Evolutionary conservation across 2,329 filamentous ascomycete species (phyloP).

Genomic region (Aspergillus sp.): DNA sequence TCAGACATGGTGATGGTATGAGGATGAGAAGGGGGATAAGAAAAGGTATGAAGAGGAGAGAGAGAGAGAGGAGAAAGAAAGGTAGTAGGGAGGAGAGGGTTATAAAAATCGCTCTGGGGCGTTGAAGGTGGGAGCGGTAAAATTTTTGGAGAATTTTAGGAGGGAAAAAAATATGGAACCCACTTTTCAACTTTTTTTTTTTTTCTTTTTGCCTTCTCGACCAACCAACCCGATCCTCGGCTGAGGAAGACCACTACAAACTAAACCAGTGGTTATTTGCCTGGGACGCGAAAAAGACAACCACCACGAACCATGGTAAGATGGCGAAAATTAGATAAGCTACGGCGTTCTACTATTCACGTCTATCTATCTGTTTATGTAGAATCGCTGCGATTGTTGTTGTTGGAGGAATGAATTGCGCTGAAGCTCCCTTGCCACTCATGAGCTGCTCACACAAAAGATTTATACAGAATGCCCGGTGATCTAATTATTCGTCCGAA

Average conservation of each 20-base stretch:
- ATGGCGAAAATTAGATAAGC: conserved; percentile 15
- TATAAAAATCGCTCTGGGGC: conserved; percentile 19
- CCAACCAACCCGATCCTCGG: conserved; percentile 10
- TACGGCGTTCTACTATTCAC: background rate
- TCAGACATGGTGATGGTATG: conserved; percentile 68
- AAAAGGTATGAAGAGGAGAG: conserved; percentile 19
- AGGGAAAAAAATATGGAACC: conserved; percentile 19
- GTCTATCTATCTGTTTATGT: background rate
- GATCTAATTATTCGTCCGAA: no score
- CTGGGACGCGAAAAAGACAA: background rate
- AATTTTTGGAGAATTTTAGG: conserved; percentile 16
- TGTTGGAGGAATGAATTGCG: no score
- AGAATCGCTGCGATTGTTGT: no score
- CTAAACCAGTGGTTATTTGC: background rate
- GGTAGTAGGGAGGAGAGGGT: conserved; percentile 12
- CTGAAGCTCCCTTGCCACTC: background rate
- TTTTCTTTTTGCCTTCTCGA: conserved; percentile 9
- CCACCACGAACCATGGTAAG: conserved; percentile 8
- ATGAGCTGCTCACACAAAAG: background rate
- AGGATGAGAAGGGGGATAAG: conserved; percentile 40
- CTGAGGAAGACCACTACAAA: conserved; percentile 5
- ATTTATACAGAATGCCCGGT: no score
- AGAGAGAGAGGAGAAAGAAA: conserved; percentile 10
- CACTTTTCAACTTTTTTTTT: conserved; percentile 17
- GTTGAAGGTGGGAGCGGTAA: conserved; percentile 22